Base-by-base conservation (phyloP, 1,284 basidiomycete species). In the Cerrena zonata region DNA sequence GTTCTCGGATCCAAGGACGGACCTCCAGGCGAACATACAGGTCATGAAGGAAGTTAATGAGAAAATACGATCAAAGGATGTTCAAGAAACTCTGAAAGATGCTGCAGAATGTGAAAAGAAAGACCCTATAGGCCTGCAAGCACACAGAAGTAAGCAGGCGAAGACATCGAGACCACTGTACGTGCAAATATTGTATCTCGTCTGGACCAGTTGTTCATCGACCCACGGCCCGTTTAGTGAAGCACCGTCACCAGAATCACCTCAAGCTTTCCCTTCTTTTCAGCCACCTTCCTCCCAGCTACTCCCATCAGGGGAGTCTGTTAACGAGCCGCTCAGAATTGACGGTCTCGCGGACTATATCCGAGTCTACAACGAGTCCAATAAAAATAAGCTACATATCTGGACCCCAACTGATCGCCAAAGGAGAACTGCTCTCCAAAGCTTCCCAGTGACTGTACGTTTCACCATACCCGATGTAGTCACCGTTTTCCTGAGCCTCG, bases 391-490 rank as follows among this genome's bases (percentile, higher is more conserved):
- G 47, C 61, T 85, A 37, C 76, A 74, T 51, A 69, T 86, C 37
- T 80, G 79, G 77, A 69, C 69, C 4, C 68, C 70, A 43, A 73
- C 55, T 67, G 34, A 59, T 38, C 53, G 57, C n/a, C 42, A 42
- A 25, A 58, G 45, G 34, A 51, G 47, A 15, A 48, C 54, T n/a
- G 48, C 52, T n/a, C 55, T 69, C 1, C 47, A 55, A 10, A 64
- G 60, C 21, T 36, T 26, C 50, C 73, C 76, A 0, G 58, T 69
- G 0, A 65, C 77, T 36, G 59, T 85, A 13, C 77, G 80, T 26
- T 77, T 82, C 55, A 69, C 67, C n/a, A 78, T 84, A 49, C 68
- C 67, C 2, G 81, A 86, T 59, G 78, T 86, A 47, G 65, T 84
- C 47, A 76, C 71, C 2, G 75, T 78, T 46, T 86, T 80, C 67